Base-by-base conservation (phyloP, 164 flowering plant species). In the Stephania yunnanensis region DNA sequence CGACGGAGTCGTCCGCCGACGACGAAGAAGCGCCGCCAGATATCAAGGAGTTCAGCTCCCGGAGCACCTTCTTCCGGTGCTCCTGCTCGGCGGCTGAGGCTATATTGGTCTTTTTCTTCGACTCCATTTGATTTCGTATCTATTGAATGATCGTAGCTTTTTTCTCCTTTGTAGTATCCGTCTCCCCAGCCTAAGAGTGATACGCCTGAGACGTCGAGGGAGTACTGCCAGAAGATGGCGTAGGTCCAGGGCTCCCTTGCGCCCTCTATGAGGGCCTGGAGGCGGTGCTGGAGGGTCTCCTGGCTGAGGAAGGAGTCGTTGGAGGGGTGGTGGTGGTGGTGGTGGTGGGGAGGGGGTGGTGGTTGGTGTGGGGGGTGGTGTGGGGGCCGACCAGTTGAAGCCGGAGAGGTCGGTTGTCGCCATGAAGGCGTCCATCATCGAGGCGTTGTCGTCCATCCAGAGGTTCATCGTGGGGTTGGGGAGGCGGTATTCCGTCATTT, bases 141-240 rank as follows among this genome's bases (percentile, higher is more conserved):
- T 0, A 25, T 25, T 25, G 25, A 25, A 25, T 25, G 25, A 25
- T 0, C 25, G 25, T 25, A 25, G 25, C 86, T 86, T 52, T 87
- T 91, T 45, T 88, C 98, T 0, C 97, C 97, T 66, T 86, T 90
- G 79, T 95, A 93, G 77, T 93, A 95, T 3, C 98, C 97, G 73
- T 95, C 98, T 1, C 94, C 97, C 97, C 97, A 95, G 0, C 87
- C 94, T 1, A 95, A 77, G 1, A 87, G 44, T 0, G 92, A 20
- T 8, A 84, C 74, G 20, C 89, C 94, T 7, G 89, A 69, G 66
- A 72, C 66, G 71, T 87, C 90, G 0, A 77, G 82, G 1, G 94
- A 88, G 2, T 87, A 84, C 70, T 93, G 97, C 98, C 98, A 95
- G 86, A 89, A 95, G 52, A 95, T 93, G 1, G 98, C 95, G 84